Percentiles rank a stretch among this genome's conserved stretches.
phyloP scores from a whole-genome alignment of 345 rosid genomes.

The Boechera stricta region DNA sequence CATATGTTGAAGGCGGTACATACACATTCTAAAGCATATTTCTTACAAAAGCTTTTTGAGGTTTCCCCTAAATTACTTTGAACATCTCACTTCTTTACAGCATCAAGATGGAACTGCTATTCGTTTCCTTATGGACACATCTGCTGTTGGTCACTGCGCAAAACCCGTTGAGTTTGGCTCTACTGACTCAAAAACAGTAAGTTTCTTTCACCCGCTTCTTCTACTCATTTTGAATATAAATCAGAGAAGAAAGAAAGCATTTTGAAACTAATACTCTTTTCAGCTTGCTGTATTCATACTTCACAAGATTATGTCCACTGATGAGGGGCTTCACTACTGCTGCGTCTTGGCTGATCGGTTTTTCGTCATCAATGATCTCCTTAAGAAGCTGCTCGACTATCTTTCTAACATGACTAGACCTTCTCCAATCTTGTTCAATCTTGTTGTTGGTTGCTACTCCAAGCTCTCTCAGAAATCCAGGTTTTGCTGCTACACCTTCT shows the following conservation, averaged over 20 bases:
- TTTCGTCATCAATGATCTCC: conserved; percentile 33
- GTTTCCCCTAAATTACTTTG: background rate
- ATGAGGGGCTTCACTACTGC: conserved; percentile 55
- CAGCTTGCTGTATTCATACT: conserved; percentile 61
- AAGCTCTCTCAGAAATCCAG: conserved; percentile 58
- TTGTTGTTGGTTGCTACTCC: conserved; percentile 52
- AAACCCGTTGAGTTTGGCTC: conserved; percentile 51
- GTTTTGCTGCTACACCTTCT: conserved; percentile 35
- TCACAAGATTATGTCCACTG: conserved; percentile 42
- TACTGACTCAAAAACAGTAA: conserved; percentile 51
- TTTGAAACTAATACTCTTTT: background rate
- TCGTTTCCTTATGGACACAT: conserved; percentile 44
- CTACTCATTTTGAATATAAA: conserved; percentile 1
- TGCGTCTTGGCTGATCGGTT: conserved; percentile 48
- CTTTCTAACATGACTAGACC: conserved; percentile 29
- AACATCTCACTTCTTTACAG: conserved; percentile 42
- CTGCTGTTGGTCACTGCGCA: conserved; percentile 46
- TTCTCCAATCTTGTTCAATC: conserved; percentile 8
- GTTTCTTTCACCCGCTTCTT: conserved; percentile 20
- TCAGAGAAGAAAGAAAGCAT: background rate
- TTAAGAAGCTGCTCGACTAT: conserved; percentile 42
- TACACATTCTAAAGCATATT: background rate
- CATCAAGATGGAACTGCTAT: conserved; percentile 40
- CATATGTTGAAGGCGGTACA: conserved; percentile 55
- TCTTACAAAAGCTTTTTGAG: too few relatives aligned